Base-by-base conservation (phyloP, 2,329 filamentous ascomycete species). In the Septoria linicola region DNA sequence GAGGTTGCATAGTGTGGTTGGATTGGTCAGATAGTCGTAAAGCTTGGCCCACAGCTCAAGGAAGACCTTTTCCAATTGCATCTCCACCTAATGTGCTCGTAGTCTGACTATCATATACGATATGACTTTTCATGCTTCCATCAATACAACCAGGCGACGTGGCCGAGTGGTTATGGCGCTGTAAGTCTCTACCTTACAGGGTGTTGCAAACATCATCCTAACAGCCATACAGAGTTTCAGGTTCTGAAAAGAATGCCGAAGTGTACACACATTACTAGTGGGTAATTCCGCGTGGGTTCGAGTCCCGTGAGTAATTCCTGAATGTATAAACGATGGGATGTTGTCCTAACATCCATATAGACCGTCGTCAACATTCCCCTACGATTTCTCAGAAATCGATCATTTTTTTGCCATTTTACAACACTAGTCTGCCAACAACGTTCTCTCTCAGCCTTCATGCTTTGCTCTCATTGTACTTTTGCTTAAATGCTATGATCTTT, bases 81-180 rank as follows among this genome's bases (percentile, higher is more conserved):
- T 5, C 36, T 39, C 36, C 36, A 17, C 36, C n/a, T 6, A 8
- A 4, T 19, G 16, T 5, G 8, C 6, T 14, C 19, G 36, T 19
- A 17, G 5, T 8, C 3, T 20, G 36, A 39, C 10, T 20, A 10
- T 16, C 8, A 19, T 45, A 1, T 23, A 45, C 20, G 13, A 8
- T 8, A 3, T 8, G 1, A 14, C 7, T 16, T n/a, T 14, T 10
- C 1, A n/a, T 3, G 3, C n/a, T 8, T 13, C 8, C 42, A 45
- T 35, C 31, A 35, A 21, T 23, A 5, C 31, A 45, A 35, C 30
- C 48, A 40, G 54, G 55, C 37, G 43, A 58, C 46, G 51, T 59
- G 54, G 50, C 57, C 54, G 57, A 59, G 57, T 59, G 57, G 57
- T 59, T 59, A 59, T 59, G 57, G 57, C 54, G 57, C 57, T 59